Base-by-base conservation (phyloP, 2,329 filamentous ascomycete species). In the Xylariales sp. region DNA sequence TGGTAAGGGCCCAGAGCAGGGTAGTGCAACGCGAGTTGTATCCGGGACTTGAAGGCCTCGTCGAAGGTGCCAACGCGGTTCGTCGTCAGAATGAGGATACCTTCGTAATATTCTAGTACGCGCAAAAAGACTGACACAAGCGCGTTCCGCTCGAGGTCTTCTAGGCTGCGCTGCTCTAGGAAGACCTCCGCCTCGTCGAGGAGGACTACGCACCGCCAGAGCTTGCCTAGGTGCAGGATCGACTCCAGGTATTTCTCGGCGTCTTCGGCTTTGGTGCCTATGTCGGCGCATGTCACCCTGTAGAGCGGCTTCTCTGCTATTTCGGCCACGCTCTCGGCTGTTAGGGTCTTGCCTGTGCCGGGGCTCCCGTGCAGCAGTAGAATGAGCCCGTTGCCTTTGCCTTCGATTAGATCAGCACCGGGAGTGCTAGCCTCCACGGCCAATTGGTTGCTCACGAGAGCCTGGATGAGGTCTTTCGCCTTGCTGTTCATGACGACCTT, bases 11-110 rank as follows among this genome's bases (percentile, higher is more conserved):
- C 45, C 14, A 68, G 56, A 1, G 23, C 4, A 30, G 60, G 61
- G 48, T 71, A 71, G 50, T 69, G 50, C 8, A 69, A 36, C 2
- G 64, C 56, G 2, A 71, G 60, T 28, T 71, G 64, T 18, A 71
- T 70, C 14, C 64, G 64, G 2, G 69, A 69, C 12, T 57, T 60
- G 69, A 71, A 71, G 9, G 64, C 67, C 30, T 69, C 57, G 23
- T 69, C 69, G 18, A 69, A 68, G 0, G 63, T 65, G 23, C 67
- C 62, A 12, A 71, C 62, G 6, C 64, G 58, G 45, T 68, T 71
- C 5, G 23, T 57, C 7, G 67, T 69, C 2, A 69, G 61, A 4
- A 71, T 67, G 14, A 71, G 50, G 8, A 69, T 55, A 3, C 69
- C 64, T 7, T 66, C 54, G 48, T 68, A 69, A 18, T 68, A 66